Evolutionary conservation across 495 filamentous ascomycete species (phyloP).

Genomic region (Penicillium lagena): DNA sequence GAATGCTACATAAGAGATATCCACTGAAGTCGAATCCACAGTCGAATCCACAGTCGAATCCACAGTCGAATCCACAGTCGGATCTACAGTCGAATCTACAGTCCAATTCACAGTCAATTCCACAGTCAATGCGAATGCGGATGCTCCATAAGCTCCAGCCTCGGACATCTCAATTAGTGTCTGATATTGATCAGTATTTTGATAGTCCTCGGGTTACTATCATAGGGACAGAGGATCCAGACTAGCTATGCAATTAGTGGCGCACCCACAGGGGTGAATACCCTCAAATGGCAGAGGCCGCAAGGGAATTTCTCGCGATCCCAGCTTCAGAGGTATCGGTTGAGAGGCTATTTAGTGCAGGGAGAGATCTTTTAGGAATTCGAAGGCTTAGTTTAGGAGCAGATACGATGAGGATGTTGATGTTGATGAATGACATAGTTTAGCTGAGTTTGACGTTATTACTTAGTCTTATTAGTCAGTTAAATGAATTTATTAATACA

Average conservation of each 20-base stretch:
- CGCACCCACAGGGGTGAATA: background rate
- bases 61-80: too few species aligned
- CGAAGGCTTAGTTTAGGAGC: conserved; percentile 6
- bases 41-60: too few species aligned
- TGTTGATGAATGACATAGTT: conserved; percentile 1
- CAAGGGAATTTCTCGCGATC: conserved; percentile 7
- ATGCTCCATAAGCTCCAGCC: conserved; percentile 1
- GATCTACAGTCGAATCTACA: too few species aligned
- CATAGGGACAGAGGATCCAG: background rate
- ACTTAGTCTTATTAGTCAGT: too few species aligned
- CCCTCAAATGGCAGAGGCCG: conserved; percentile 4
- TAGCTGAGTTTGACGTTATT: too few species aligned
- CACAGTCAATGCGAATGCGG: too few species aligned
- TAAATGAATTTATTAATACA: too few species aligned
- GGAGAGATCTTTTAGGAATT: conserved; percentile 3
- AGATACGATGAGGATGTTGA: conserved; percentile 6
- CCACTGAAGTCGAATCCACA: too few species aligned
- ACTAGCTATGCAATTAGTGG: conserved; percentile 9
- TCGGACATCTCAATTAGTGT: background rate
- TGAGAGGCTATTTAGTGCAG: too few species aligned
- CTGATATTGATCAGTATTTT: conserved; percentile 6
- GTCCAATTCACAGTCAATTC: too few species aligned
- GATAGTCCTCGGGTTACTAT: background rate
- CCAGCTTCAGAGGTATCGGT: conserved; percentile 2
- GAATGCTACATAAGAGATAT: background rate